phyloP scores from a whole-genome alignment of 2,329 filamentous ascomycete genomes.

The Pyrenophora graminea region DNA sequence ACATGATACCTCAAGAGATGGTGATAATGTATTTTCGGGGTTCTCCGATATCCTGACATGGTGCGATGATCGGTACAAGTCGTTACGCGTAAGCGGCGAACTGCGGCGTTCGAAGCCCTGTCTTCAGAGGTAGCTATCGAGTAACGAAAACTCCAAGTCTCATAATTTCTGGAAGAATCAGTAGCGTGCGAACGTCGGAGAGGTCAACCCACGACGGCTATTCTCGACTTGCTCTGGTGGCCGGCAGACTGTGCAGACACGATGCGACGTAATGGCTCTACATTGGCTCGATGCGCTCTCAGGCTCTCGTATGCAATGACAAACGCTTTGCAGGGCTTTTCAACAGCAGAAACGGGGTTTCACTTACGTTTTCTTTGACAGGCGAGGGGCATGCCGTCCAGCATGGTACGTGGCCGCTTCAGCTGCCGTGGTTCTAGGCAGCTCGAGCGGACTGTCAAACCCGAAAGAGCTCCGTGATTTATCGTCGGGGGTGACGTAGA shows the following conservation, averaged over 20 bases:
- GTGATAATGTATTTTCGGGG: background rate
- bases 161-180: conserved; percentile 5
- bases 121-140: conserved; percentile 35
- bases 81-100: conserved; percentile 17
- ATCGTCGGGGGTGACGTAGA: background rate
- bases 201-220: conserved; percentile 5
- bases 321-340: conserved; percentile 10
- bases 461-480: conserved; percentile 1
- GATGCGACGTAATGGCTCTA: conserved; percentile 7
- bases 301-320: conserved; percentile 11
- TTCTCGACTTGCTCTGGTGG: conserved; percentile 6
- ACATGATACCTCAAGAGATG: background rate
- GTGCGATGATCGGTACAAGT: conserved; percentile 1
- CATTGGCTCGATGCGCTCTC: conserved; percentile 11
- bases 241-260: conserved; percentile 11
- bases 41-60: conserved; percentile 1
- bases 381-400: conserved; percentile 1
- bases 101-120: conserved; percentile 18
- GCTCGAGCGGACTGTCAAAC: background rate
- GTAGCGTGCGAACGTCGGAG: conserved; percentile 21
- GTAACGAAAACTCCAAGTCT: conserved; percentile 36
- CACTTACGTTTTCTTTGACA: conserved; percentile 20
- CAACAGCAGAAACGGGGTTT: conserved; percentile 12
- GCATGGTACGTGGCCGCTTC: conserved; percentile 7
- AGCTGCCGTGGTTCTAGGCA: conserved; percentile 6